phyloP scores from a whole-genome alignment of 768 basidiomycete genomes.

The Russula dissimulans region DNA sequence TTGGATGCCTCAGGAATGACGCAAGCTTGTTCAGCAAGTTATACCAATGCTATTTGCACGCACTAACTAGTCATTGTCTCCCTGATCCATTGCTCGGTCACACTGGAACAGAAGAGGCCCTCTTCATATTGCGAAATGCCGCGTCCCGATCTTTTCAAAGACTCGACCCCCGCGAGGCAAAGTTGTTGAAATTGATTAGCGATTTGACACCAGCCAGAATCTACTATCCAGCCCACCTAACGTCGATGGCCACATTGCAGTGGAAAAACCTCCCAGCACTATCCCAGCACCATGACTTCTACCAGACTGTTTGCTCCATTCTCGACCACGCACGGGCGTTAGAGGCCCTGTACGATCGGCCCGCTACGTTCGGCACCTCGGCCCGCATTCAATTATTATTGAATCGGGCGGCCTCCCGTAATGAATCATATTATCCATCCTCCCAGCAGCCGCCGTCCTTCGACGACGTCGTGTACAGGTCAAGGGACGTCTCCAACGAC shows the following conservation, averaged over 20 bases:
- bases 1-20: conserved; percentile 26
- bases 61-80: conserved; percentile 34
- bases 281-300: conserved; percentile 5
- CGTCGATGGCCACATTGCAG: not conserved
- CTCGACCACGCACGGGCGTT: not conserved
- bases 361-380: not conserved
- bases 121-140: conserved; percentile 32
- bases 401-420: not conserved
- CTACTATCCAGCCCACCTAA: conserved; percentile 1
- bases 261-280: conserved; percentile 7
- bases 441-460: not conserved
- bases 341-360: not conserved
- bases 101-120: conserved; percentile 37
- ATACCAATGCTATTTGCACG: conserved; percentile 37
- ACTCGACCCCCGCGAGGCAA: conserved; percentile 14
- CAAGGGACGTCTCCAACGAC: not conserved
- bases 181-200: not conserved
- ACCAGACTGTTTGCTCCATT: not conserved
- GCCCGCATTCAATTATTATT: not conserved
- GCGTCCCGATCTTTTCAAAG: conserved; percentile 33
- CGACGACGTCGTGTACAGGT: not conserved
- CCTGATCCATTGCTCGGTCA: conserved; percentile 36
- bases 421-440: not conserved
- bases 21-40: conserved; percentile 26
- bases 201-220: not conserved